These are phyloP conservation scores for Laburnicola sp. DNA, from an alignment of 2,329 filamentous ascomycete genomes.

Conservation along the genomic window DNA sequence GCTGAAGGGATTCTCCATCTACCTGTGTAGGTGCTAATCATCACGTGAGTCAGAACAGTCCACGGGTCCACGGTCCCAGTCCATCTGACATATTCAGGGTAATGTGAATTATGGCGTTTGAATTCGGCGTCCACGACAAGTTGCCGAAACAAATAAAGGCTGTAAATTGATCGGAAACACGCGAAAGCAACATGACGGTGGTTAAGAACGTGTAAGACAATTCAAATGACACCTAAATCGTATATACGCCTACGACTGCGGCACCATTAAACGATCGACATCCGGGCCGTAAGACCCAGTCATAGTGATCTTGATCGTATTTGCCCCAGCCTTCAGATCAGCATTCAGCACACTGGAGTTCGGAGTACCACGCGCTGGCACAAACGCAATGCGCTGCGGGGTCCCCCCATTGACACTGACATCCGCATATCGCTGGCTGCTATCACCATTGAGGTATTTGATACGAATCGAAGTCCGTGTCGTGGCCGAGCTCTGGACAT, in stretches of 20 bases:
- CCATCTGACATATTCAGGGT: too few relatives aligned
- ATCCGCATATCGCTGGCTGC: slow-evolving; percentile 55
- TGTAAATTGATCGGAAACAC: too few relatives aligned
- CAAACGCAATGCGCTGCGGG: slow-evolving; percentile 57
- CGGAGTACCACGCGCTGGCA: slow-evolving; percentile 54
- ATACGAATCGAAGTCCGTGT: slow-evolving; percentile 58
- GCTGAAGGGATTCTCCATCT: too few relatives aligned
- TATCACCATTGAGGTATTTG: slow-evolving; percentile 61
- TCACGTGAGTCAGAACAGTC: too few relatives aligned
- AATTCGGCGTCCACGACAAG: too few relatives aligned
- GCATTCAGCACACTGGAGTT: slow-evolving; percentile 54
- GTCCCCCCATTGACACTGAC: slow-evolving; percentile 60
- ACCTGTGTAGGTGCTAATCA: too few relatives aligned
- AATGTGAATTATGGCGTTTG: too few relatives aligned
- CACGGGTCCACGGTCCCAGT: too few relatives aligned
- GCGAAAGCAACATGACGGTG: too few relatives aligned
- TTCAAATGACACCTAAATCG: background rate
- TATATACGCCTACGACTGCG: slow-evolving; percentile 40
- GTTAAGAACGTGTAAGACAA: background rate
- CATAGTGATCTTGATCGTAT: slow-evolving; percentile 54
- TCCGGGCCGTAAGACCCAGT: slow-evolving; percentile 55
- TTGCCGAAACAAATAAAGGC: too few relatives aligned
- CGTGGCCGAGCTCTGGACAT: slow-evolving; percentile 50
- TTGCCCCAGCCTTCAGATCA: slow-evolving; percentile 54
- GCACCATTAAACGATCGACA: slow-evolving; percentile 60